Base-by-base conservation (phyloP, 176 grass and related monocot species). In the Stipa capillata region DNA sequence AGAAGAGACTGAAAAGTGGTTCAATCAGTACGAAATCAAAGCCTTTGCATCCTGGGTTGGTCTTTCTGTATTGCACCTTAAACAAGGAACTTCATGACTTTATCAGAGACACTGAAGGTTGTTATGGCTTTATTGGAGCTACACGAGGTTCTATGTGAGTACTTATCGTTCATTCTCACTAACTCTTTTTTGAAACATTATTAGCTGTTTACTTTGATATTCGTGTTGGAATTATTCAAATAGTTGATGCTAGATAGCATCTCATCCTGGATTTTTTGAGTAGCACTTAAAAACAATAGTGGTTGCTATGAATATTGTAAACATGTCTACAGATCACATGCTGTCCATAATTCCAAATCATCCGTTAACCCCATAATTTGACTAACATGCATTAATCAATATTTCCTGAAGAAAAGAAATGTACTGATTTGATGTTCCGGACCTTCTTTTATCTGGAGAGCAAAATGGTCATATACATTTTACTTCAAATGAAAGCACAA, bases 1-100 rank as follows among this genome's bases (percentile, higher is more conserved):
- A 80, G 37, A 92, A 43, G 65, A 85, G 84, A 71, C 24, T 89
- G 20, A 94, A 95, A 80, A 94, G 79, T 87, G 90, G 92, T 14
- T 70, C 70, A 37, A 42, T 77, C 37, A 85, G 76, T 61, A 45
- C 73, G 44, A 99, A 95, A 69, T 79, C 86, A 4, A 92, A 92
- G 27, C 92, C 92, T 61, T 64, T 99, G 60, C 77, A 93, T 83
- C 88, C 96, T 42, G 92, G 96, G 37, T 67, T 82, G 53, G 82
- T 99, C 56, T 99, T 92, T 73, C 57, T 99, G 14, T 67, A 95
- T 40, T 99, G 92, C 80, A 79, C 80, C 18, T 80, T 99, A 57
- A 83, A 94, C 83, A 90, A 92, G 74, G 87, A 93, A 23, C 54
- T 99, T 69, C 90, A 99, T 87, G 92, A 99, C 60, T 92, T 91